Conservation (phyloP, 1,284 basidiomycete genomes). For the Irpex rosettiformis region DNA sequence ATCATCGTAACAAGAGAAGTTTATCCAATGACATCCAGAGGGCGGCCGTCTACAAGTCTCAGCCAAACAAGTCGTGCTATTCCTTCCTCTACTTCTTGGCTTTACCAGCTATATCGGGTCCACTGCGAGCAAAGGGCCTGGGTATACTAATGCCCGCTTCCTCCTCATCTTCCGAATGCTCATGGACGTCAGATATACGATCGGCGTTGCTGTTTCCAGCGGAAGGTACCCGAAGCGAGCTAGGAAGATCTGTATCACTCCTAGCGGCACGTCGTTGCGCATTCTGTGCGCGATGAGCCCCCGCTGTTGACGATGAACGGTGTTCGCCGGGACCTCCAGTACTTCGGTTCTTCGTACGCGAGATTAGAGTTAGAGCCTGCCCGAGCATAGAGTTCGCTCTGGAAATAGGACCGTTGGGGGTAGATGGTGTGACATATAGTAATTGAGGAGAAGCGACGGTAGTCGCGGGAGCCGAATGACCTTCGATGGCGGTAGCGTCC, state of each 20-base stretch:
- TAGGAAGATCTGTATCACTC: background rate
- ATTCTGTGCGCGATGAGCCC: background rate
- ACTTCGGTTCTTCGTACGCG: background rate
- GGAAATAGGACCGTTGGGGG: too few relatives aligned
- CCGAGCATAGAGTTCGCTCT: slow-evolving; percentile 1
- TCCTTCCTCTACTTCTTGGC: slow-evolving; percentile 1
- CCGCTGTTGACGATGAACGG: background rate
- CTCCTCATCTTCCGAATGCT: slow-evolving; percentile 5
- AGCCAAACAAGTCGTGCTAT: background rate
- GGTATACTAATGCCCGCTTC: slow-evolving; percentile 7
- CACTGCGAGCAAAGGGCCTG: slow-evolving; percentile 7
- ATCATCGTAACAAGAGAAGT: background rate
- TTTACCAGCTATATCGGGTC: slow-evolving; percentile 12
- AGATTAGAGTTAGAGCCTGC: slow-evolving; percentile 3
- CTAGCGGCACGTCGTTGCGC: background rate
- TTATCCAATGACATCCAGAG: too few relatives aligned
- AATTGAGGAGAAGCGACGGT: background rate
- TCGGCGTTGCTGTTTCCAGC: background rate
- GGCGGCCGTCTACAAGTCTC: background rate
- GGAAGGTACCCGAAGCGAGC: background rate
- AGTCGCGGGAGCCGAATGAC: background rate
- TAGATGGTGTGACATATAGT: slow-evolving; percentile 1
- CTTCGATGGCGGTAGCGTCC: slow-evolving; percentile 5
- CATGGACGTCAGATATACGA: slow-evolving; percentile 9
- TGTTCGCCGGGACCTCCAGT: background rate